Conservation (phyloP, 805 yeast genomes). For the Myxozyma geophila region DNA sequence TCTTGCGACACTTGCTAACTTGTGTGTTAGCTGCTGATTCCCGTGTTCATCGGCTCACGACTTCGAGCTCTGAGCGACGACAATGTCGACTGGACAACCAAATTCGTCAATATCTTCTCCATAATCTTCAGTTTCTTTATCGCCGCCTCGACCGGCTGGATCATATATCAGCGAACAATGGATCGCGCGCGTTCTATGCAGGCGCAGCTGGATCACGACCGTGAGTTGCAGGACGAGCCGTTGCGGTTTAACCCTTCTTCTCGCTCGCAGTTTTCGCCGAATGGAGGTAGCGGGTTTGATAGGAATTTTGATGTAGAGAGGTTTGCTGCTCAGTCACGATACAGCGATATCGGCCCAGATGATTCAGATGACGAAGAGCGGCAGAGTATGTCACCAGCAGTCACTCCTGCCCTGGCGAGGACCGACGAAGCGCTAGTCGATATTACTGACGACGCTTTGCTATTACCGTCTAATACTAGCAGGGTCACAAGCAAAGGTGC, state of each 20-base stretch:
- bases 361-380: constrained; percentile 7
- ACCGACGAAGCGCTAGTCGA: background rate
- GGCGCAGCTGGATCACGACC: constrained; percentile 14
- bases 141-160: constrained; percentile 33
- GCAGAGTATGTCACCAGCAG: background rate
- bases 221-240: constrained; percentile 20
- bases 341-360: background rate
- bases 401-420: too few relatives aligned
- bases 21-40: constrained; percentile 25
- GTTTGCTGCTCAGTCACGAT: background rate
- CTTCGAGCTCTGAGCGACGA: constrained; percentile 32
- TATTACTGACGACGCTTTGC: background rate
- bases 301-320: constrained; percentile 6
- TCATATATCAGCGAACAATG: constrained; percentile 30
- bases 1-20: too few relatives aligned
- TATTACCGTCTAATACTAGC: too few relatives aligned
- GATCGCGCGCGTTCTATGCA: constrained; percentile 26
- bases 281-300: background rate
- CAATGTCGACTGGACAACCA: constrained; percentile 17
- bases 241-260: constrained; percentile 4
- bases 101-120: constrained; percentile 27
- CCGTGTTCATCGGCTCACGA: constrained; percentile 36
- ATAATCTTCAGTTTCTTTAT: constrained; percentile 23
- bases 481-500: too few relatives aligned
- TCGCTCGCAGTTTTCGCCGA: background rate